Conservation (phyloP, 169 alveolate genomes). For the Theileria sp. region DNA sequence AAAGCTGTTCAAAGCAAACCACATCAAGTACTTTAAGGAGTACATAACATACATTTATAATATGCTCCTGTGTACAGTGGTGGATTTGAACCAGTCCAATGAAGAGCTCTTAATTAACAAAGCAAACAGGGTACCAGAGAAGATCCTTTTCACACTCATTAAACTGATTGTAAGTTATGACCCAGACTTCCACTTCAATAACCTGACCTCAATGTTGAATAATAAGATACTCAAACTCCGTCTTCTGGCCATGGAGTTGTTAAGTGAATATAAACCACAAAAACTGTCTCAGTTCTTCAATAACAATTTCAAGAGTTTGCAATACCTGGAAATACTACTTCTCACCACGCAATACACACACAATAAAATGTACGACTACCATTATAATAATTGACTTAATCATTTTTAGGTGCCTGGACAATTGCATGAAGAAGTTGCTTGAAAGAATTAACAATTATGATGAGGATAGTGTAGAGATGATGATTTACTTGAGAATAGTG, state of each 20-base stretch:
- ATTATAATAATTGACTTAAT: background rate
- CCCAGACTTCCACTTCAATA: background rate
- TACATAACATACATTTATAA: background rate
- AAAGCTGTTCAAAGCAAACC: background rate
- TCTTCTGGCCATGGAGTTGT: background rate
- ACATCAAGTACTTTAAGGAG: background rate
- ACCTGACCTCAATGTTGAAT: background rate
- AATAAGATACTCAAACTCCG: background rate
- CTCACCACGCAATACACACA: constrained; percentile 8
- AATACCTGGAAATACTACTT: background rate
- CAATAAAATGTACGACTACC: background rate
- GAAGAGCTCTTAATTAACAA: background rate
- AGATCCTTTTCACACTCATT: background rate
- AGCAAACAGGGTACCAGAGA: background rate
- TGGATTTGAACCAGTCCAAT: background rate
- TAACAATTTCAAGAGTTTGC: background rate
- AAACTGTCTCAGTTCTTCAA: background rate
- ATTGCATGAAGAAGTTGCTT: background rate
- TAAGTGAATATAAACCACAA: background rate
- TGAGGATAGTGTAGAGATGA: background rate
- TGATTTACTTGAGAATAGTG: background rate
- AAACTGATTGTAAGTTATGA: background rate
- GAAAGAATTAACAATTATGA: background rate
- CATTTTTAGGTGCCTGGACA: background rate
- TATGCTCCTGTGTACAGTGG: background rate